Percentiles rank a stretch among this genome's conserved stretches.
Conservation (phyloP, 768 basidiomycete genomes). For the Rhodotorula paludigena region DNA sequence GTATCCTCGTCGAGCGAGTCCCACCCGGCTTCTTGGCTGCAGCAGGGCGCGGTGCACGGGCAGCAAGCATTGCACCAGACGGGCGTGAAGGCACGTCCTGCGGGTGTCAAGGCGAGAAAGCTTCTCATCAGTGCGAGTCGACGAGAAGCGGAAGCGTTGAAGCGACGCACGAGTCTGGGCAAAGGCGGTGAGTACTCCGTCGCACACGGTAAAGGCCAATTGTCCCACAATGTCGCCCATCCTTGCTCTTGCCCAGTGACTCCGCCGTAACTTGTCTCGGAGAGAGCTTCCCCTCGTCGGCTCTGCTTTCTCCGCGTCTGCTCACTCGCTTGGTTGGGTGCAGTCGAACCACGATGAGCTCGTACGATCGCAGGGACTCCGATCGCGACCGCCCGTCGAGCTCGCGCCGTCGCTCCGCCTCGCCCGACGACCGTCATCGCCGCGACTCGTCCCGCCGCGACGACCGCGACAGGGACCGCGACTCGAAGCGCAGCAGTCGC, state of each 20-base stretch:
- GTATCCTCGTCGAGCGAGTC: not conserved
- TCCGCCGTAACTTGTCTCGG: too few species aligned
- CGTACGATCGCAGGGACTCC: constrained; percentile 12
- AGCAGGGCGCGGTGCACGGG: not conserved
- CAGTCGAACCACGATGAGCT: constrained; percentile 2
- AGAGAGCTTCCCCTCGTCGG: not conserved
- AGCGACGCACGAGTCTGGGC: constrained; percentile 1
- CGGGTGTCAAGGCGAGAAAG: not conserved
- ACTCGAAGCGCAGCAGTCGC: constrained; percentile 26
- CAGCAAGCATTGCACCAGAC: not conserved
- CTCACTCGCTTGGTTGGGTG: not conserved
- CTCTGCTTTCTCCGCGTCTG: not conserved
- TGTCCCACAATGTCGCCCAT: not conserved
- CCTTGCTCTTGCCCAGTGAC: too few species aligned
- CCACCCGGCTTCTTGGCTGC: constrained; percentile 8
- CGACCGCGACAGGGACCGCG: constrained; percentile 28
- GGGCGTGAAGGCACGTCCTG: not conserved
- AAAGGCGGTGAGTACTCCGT: constrained; percentile 6
- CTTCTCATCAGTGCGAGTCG: too few species aligned
- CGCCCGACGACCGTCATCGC: not conserved
- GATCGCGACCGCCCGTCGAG: constrained; percentile 10
- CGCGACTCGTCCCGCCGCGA: not conserved
- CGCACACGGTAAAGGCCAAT: not conserved
- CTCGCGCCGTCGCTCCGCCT: constrained; percentile 12
- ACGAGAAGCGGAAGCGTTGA: not conserved